Evolutionary conservation across 345 rosid species (phyloP), one percentile per base, ranked within the genome.

Genomic region (Citrus trifoliata): DNA sequence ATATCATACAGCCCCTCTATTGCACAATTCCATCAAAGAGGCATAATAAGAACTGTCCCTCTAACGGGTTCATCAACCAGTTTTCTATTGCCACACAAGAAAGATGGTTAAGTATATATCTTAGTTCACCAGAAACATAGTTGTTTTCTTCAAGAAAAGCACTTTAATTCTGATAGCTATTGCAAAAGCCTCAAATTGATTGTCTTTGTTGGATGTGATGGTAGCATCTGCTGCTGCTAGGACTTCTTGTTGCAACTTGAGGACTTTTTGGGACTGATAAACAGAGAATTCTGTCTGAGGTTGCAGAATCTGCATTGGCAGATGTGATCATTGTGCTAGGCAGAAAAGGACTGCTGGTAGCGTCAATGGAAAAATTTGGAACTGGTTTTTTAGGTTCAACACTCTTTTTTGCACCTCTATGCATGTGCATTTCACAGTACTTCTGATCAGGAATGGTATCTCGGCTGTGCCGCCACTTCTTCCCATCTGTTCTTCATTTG

Each of bases 391-490:
- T 69, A 61, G 62, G 76, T 53, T 70, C 78, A 3, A n/a, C 7
- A 0, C 27, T 83, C 68, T 76, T 82, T 67, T 87, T 90, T 38
- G 84, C 86, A 27, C 95, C 93, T 90, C 98, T 88, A 82, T 93
- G 90, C 85, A 90, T 80, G 67, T 93, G 98, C 70, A 76, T 85
- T 7, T 42, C 76, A 24, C 97, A 94, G 59, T 91, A 94, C 63
- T 92, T 92, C 81, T 94, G 88, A 70, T 78, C 79, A 24, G 90
- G 75, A 67, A 91, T 73, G 27, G 77, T 93, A 33, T 79, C 91
- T 73, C 81, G 85, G 33, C 88, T 82, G 83, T 97, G 88, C 69
- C 92, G 86, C 98, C 98, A 92, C 76, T 87, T 88, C 88, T 89
- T 92, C 67, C 98, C 97, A 70, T 92, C 97, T 24, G 97, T 94